Base-by-base conservation (phyloP, 129 eudicot species). In the Deinandra increscens region DNA sequence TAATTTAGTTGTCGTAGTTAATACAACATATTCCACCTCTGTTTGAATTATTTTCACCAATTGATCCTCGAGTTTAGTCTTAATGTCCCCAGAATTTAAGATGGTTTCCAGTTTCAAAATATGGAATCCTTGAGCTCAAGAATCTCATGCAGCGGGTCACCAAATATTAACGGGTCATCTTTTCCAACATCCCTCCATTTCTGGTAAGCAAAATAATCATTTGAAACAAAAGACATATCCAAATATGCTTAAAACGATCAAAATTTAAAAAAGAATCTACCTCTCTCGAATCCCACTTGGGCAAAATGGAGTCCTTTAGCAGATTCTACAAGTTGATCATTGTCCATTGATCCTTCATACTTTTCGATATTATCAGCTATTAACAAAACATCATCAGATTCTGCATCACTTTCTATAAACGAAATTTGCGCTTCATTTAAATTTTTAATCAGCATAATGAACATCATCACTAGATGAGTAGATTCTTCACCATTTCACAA, bases 1-100 rank as follows among this genome's bases (percentile, higher is more conserved):
- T 31, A 55, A 64, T 39, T 67, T 58, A 68, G 46, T 73, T 13
- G 82, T 66, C 65, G 77, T 69, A 26, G 71, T 72, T 69, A 84
- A 76, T 53, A 66, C 84, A 66, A 82, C 70, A 63, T 71, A 79
- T 73, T 84, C 85, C 0, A 88, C 81, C 68, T 91, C 87, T 15
- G 89, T 93, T 84, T 86, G 94, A 23, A 91, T 80, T 54, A 74
- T 85, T 59, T 76, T 77, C 85, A 13, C 86, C 67, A 81, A 78
- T 36, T 75, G 85, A 20, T 60, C 81, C 56, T 91, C 93, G 7
- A 88, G 61, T 66, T 83, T 85, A 0, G 61, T 61, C 37, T 78
- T 85, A 29, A 59, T 14, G 59, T 82, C 90, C 64, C 7, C 53
- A 20, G 78, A 60, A 19, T 29, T 64, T 49, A 74, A 54, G 15